These are phyloP conservation scores for Lophiostoma macrostomum DNA, from an alignment of 495 filamentous ascomycete genomes.

Conservation along the genomic window DNA sequence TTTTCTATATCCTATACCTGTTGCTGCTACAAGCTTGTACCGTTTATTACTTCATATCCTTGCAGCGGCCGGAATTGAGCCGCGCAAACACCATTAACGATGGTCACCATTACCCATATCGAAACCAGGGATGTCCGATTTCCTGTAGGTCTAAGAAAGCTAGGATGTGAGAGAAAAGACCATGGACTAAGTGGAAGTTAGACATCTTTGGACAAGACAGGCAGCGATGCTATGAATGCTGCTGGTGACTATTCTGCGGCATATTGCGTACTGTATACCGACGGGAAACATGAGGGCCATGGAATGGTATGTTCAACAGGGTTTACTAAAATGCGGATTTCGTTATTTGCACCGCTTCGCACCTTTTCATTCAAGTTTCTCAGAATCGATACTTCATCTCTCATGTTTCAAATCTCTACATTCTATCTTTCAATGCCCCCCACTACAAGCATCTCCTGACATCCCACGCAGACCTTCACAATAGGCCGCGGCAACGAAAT, in stretches of 20 bases:
- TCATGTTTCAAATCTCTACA: slow-evolving; percentile 2
- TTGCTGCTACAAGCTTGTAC: too few species aligned
- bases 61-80: too few species aligned
- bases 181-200: slow-evolving; percentile 29
- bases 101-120: slow-evolving; percentile 78
- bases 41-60: too few species aligned
- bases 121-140: slow-evolving; percentile 85
- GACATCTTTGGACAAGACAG: slow-evolving; percentile 92
- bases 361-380: not conserved
- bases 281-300: slow-evolving; percentile 70
- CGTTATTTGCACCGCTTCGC: not conserved
- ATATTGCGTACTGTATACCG: slow-evolving; percentile 87
- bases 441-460: not conserved
- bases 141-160: slow-evolving; percentile 54
- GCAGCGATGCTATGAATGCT: slow-evolving; percentile 96
- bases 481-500: slow-evolving; percentile 95
- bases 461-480: slow-evolving; percentile 72
- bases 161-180: not conserved
- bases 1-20: too few species aligned
- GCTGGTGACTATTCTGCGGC: slow-evolving; percentile 90
- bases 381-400: not conserved
- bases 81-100: too few species aligned
- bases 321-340: not conserved
- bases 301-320: slow-evolving; percentile 70
- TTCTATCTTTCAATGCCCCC: slow-evolving; percentile 1